Evolutionary conservation across 345 rosid genomes (phyloP), one percentile per base, ranked within the genome.

Genomic region (Citrus cavaleriei): DNA sequence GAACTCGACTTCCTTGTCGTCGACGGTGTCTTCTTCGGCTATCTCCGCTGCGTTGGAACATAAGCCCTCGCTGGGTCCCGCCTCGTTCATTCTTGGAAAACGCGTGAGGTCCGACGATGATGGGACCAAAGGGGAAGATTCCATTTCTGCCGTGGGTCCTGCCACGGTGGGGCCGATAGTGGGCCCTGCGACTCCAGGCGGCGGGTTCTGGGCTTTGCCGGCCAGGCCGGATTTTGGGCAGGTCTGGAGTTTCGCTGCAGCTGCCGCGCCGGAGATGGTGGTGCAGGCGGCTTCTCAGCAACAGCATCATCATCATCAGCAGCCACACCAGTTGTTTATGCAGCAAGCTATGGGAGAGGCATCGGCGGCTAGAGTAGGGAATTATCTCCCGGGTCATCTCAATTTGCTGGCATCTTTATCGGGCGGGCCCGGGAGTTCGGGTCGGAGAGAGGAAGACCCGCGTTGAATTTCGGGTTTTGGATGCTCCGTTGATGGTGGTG

Each of bases 181-280:
- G 65, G 91, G 91, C 5, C 77, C 88, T 19, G 74, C 87, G 3
- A 70, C 80, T 0, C 74, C 84, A 1, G 80, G 90, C 0, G 90
- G 89, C n/a, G 99, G 98, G 25, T 93, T 96, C 79, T 96, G 98
- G 99, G 98, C 98, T 7, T 38, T 94, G 65, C 95, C 94, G 4
- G 88, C 92, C 5, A 83, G 98, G 82, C 79, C 94, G 0, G 98
- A 97, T 77, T 94, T 91, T 71, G 87, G 92, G 28, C 92, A 89
- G 77, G 80, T 89, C 0, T 97, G 99, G 99, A 90, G 97, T 66
- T 94, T 93, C 25, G 90, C 93, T 3, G 78, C 87, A 4, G 81
- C 87, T 0, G 81, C 89, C 0, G 85, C 92, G 42, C 88, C 87
- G 35, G 98, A 92, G 85, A 81, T 93, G 89, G 88, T 88, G 18